Base-by-base conservation (phyloP, 805 yeast species). In the Metschnikowia koreensis region DNA sequence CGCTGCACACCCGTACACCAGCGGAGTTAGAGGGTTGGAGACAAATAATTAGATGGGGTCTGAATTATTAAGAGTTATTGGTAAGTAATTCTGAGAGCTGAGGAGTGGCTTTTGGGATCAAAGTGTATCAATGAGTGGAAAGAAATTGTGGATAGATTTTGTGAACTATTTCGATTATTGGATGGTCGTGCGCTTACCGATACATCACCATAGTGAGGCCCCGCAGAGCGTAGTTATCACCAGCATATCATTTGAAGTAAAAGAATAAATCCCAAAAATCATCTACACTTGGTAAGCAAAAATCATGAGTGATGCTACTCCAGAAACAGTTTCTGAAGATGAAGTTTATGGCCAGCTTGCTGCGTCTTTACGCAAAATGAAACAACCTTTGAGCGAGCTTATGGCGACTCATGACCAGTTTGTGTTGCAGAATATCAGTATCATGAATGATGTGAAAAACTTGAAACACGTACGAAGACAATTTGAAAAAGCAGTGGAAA, bases 321-420 rank as follows among this genome's bases (percentile, higher is more conserved):
- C 34, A 10, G 6, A 31, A 31, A 31, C 34, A 31, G 12, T 2
- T 37, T 9, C 15, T 37, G 39, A 37, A 16, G n/a, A 37, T 39
- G 69, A 68, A 48, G 68, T 71, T 13, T 70, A 70, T 48, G 48
- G 53, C 9, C 43, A 57, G 17, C 56, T 73, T 11, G 51, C 66
- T 0, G 56, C 60, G 10, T 55, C 69, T 0, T 38, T 73, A 5
- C 53, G 54, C 31, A 49, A 60, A 37, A 48, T 73, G 43, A 59
- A 54, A 6, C 51, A 55, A 39, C 75, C 76, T 1, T 48, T 70
- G 46, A 51, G 53, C 8, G 58, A 54, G 3, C 52, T 73, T 6
- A 53, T 70, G 37, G 51, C 51, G 13, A 55, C 57, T 7, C 77
- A 73, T 51, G 67, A 69, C 38, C 62, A 62, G 44, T 60, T 73